A percentile compares a stretch with the other conserved stretches of the same genome.
Evolutionary conservation across 2,329 filamentous ascomycete species (phyloP).

Genomic region (Fusarium hainanense): DNA sequence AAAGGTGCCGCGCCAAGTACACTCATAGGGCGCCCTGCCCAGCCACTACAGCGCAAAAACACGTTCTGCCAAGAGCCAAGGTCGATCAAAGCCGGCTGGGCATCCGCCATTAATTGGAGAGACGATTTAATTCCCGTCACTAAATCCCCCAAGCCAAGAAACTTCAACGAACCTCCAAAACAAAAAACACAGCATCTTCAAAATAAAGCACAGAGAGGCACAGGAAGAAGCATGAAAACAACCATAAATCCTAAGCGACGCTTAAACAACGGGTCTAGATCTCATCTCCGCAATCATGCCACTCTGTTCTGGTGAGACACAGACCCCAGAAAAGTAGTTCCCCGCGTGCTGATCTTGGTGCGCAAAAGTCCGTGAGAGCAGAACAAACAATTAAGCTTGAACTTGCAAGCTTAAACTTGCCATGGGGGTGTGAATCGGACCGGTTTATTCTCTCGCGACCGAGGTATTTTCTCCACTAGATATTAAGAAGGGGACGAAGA

Average conservation of each 20-base stretch:
- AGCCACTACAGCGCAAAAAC: constrained; percentile 25
- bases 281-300: constrained; percentile 25
- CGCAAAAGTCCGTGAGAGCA: neutral
- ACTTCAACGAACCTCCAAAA: neutral
- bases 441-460: constrained; percentile 40
- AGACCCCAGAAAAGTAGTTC: neutral
- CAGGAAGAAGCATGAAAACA: neutral
- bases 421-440: constrained; percentile 33
- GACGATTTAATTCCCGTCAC: neutral
- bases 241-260: constrained; percentile 4
- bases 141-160: constrained; percentile 16
- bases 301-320: neutral
- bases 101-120: constrained; percentile 32
- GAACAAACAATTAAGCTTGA: constrained; percentile 23
- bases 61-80: constrained; percentile 37
- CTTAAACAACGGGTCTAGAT: constrained; percentile 34
- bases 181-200: neutral
- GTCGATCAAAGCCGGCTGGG: constrained; percentile 34
- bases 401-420: constrained; percentile 18
- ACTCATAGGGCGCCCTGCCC: constrained; percentile 4
- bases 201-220: neutral
- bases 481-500: neutral
- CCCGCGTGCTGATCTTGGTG: neutral
- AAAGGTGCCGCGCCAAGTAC: neutral
- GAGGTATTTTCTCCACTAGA: constrained; percentile 21